A percentile compares a stretch with the other conserved stretches of the same genome.
phyloP scores from a whole-genome alignment of 169 alveolate species.

The Plasmodium knowlesi region DNA sequence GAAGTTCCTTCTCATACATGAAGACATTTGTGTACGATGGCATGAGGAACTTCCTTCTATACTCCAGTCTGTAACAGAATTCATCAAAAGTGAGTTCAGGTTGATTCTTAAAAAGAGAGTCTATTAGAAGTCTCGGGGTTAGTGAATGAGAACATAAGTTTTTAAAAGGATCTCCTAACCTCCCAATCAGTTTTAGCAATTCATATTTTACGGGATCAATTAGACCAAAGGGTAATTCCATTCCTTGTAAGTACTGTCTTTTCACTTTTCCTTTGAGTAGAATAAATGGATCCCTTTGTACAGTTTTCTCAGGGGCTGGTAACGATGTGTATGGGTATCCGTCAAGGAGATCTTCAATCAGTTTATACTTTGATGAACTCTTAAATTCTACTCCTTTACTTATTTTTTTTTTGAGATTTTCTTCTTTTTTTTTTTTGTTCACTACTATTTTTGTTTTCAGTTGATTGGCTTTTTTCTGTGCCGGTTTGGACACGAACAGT shows the following conservation, averaged over 20 bases:
- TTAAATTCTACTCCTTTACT: slow-evolving; percentile 7
- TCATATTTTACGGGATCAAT: slow-evolving; percentile 78
- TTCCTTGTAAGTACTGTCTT: slow-evolving; percentile 77
- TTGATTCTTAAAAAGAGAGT: slow-evolving; percentile 75
- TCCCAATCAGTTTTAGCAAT: slow-evolving; percentile 81
- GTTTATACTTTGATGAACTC: slow-evolving; percentile 39
- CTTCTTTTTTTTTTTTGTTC: slow-evolving; percentile 71
- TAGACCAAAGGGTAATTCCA: slow-evolving; percentile 83
- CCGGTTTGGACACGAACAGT: slow-evolving; percentile 60
- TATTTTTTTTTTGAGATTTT: slow-evolving; percentile 22
- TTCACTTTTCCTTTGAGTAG: slow-evolving; percentile 70
- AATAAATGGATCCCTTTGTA: slow-evolving; percentile 47
- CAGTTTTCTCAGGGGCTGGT: background rate
- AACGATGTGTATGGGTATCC: slow-evolving; percentile 52
- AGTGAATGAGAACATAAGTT: slow-evolving; percentile 81
- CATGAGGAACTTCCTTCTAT: slow-evolving; percentile 78
- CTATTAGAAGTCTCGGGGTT: slow-evolving; percentile 79
- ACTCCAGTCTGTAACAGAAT: slow-evolving; percentile 81
- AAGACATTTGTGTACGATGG: slow-evolving; percentile 84
- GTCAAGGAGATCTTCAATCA: slow-evolving; percentile 43
- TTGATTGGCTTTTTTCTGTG: slow-evolving; percentile 72
- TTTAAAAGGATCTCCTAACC: slow-evolving; percentile 83
- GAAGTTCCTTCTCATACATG: slow-evolving; percentile 79
- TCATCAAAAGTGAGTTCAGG: slow-evolving; percentile 77
- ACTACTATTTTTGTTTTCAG: slow-evolving; percentile 39